phyloP scores from a whole-genome alignment of 2,329 filamentous ascomycete species.

The Xylaria sp. region DNA sequence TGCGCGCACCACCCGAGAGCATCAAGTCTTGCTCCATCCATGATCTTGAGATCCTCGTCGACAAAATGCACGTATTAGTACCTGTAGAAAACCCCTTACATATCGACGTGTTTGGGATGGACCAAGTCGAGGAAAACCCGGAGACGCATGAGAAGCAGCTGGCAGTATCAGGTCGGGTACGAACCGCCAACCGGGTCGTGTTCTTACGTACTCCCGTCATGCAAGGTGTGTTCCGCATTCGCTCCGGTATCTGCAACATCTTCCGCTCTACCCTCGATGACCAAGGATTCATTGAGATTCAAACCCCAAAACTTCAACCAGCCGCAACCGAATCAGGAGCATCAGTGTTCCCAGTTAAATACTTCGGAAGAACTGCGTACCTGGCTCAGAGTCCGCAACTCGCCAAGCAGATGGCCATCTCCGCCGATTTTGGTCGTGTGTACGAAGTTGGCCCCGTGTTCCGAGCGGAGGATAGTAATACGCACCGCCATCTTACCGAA shows the following conservation, averaged over 20 bases:
- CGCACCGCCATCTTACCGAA: conserved; percentile 91
- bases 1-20: conserved; percentile 78
- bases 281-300: conserved; percentile 88
- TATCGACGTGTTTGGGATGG: conserved; percentile 62
- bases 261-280: conserved; percentile 82
- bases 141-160: conserved; percentile 61
- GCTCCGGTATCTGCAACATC: conserved; percentile 79
- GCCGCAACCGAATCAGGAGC: conserved; percentile 91
- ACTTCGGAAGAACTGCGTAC: conserved; percentile 88
- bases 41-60: conserved; percentile 78
- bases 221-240: conserved; percentile 87
- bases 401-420: conserved; percentile 92
- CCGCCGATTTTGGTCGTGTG: conserved; percentile 87
- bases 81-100: conserved; percentile 57
- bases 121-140: conserved; percentile 52
- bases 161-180: conserved; percentile 72
- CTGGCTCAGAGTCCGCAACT: conserved; percentile 91
- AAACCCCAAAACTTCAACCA: conserved; percentile 91
- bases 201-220: conserved; percentile 87
- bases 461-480: conserved; percentile 95
- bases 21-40: conserved; percentile 81
- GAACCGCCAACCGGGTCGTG: conserved; percentile 81
- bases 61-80: conserved; percentile 63
- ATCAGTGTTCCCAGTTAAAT: conserved; percentile 90
- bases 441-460: conserved; percentile 93